These are phyloP conservation scores for Colletotrichum acutatum DNA, from an alignment of 2,329 filamentous ascomycete genomes.

Conservation along the genomic window DNA sequence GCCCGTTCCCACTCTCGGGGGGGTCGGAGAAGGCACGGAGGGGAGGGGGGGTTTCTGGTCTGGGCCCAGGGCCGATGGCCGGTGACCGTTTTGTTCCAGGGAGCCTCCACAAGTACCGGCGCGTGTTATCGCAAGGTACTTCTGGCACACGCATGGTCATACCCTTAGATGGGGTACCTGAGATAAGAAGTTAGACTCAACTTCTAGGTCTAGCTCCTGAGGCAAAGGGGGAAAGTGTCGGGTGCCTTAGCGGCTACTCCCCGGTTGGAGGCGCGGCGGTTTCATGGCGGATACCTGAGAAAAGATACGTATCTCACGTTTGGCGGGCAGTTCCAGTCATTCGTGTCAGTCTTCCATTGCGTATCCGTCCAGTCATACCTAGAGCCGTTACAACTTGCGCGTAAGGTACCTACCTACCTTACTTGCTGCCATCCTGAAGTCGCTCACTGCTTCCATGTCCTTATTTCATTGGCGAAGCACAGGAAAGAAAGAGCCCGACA, in stretches of 20 bases:
- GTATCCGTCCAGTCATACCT: not conserved
- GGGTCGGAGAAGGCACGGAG: conserved; percentile 11
- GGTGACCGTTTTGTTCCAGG: not conserved
- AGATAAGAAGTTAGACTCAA: not conserved
- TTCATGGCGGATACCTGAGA: not conserved
- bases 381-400: not conserved
- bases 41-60: not conserved
- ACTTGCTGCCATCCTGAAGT: too few species aligned
- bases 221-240: conserved; percentile 14
- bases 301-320: conserved; percentile 1
- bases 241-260: conserved; percentile 6
- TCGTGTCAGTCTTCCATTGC: not conserved
- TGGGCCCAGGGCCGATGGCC: conserved; percentile 3
- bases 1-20: conserved; percentile 4
- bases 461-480: not conserved
- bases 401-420: not conserved
- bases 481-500: not conserved
- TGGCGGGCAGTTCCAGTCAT: not conserved
- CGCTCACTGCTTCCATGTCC: not conserved
- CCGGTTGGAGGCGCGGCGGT: conserved; percentile 18
- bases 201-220: not conserved
- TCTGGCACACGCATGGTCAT: not conserved
- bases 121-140: not conserved
- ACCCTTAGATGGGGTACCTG: not conserved
- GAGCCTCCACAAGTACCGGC: conserved; percentile 6